Evolutionary conservation across 2,329 filamentous ascomycete species (phyloP).

Genomic region (Hawksworthiomyces lignivorus): DNA sequence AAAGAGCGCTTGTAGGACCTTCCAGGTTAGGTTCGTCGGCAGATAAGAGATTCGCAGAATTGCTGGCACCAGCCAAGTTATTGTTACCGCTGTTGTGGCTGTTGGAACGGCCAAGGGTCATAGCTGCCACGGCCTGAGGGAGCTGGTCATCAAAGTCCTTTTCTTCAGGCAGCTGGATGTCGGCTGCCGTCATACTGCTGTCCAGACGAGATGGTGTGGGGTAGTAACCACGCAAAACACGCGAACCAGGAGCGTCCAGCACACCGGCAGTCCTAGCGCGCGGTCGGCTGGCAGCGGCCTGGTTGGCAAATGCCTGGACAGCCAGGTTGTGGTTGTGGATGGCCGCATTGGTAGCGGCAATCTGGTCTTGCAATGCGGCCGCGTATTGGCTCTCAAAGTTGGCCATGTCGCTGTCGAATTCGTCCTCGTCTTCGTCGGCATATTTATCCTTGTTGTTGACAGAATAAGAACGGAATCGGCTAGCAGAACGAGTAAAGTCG

Average conservation of each 20-base stretch:
- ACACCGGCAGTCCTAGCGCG: conserved; percentile 88
- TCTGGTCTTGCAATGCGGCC: conserved; percentile 53
- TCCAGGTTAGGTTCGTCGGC: conserved; percentile 75
- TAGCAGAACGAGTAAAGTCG: conserved; percentile 69
- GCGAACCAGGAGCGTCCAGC: conserved; percentile 66
- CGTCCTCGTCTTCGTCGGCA: conserved; percentile 77
- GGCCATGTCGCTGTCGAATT: conserved; percentile 51
- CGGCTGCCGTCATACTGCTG: conserved; percentile 65
- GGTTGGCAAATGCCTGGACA: conserved; percentile 83
- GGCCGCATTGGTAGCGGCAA: conserved; percentile 56
- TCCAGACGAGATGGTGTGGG: conserved; percentile 67
- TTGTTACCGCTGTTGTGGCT: conserved; percentile 48
- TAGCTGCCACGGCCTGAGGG: conserved; percentile 71
- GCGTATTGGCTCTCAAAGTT: conserved; percentile 51
- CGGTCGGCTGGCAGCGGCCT: conserved; percentile 73
- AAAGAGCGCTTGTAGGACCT: conserved; percentile 84
- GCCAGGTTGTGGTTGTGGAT: conserved; percentile 91
- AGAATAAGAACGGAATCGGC: conserved; percentile 91
- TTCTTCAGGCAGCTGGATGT: conserved; percentile 66
- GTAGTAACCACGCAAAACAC: conserved; percentile 64
- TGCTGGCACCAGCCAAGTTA: not conserved
- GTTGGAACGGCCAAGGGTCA: conserved; percentile 63
- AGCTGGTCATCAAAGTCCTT: conserved; percentile 68
- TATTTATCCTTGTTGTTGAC: conserved; percentile 99
- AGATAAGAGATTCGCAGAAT: conserved; percentile 52